These are phyloP conservation scores for Lepidium campestre DNA, from an alignment of 441 rosid genomes.

Conservation along the genomic window DNA sequence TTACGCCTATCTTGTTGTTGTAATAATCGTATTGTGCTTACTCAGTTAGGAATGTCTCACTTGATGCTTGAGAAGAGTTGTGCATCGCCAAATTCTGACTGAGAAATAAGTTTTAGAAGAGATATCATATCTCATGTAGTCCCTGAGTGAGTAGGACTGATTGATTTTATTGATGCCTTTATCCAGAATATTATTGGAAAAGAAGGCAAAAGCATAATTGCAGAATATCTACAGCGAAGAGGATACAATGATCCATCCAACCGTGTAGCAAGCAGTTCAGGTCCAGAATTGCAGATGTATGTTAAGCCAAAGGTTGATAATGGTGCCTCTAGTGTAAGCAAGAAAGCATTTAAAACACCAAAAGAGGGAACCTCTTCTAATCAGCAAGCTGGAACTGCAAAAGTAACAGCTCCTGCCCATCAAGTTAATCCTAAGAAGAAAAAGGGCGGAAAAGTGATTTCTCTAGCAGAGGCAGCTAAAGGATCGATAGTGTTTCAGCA, in stretches of 20 bases:
- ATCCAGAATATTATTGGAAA: slow-evolving; percentile 73
- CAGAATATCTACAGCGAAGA: slow-evolving; percentile 65
- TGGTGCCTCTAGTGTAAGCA: slow-evolving; percentile 39
- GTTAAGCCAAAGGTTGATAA: slow-evolving; percentile 62
- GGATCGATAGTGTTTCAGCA: slow-evolving; percentile 89
- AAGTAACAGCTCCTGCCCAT: slow-evolving; percentile 13
- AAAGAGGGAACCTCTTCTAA: slow-evolving; percentile 36
- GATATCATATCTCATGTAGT: not conserved
- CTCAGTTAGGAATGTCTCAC: not conserved
- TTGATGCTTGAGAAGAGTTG: not conserved
- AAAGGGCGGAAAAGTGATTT: slow-evolving; percentile 74
- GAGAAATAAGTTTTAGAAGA: not conserved
- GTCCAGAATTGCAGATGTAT: slow-evolving; percentile 63
- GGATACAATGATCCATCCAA: slow-evolving; percentile 44
- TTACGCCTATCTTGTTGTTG: not conserved
- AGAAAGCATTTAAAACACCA: slow-evolving; percentile 36
- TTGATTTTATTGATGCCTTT: slow-evolving; percentile 5
- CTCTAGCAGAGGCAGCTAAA: slow-evolving; percentile 90
- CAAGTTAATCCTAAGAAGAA: slow-evolving; percentile 62
- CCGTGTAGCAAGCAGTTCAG: slow-evolving; percentile 28
- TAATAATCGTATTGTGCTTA: not conserved
- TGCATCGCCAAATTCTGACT: not conserved
- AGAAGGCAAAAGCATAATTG: slow-evolving; percentile 64
- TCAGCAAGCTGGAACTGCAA: slow-evolving; percentile 32
- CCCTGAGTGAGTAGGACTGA: not conserved